phyloP scores from a whole-genome alignment of 202 grass and related monocot genomes.

The Schoenoplectus tabernaemontani region DNA sequence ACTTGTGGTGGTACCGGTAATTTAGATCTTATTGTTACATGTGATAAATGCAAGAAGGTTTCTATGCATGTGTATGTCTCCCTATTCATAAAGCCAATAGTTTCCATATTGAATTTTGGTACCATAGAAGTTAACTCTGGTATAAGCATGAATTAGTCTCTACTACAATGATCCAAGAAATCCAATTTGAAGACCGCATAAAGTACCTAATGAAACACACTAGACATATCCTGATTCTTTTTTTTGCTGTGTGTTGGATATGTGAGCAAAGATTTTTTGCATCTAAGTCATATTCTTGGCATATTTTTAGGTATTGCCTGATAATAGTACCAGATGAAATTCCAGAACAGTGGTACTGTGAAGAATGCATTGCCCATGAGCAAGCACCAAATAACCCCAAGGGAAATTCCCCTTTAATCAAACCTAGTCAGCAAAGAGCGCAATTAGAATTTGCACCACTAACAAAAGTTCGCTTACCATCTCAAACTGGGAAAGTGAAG shows the following conservation, averaged over 20 bases:
- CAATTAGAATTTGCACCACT: background rate
- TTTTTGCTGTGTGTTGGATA: background rate
- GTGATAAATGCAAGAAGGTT: background rate
- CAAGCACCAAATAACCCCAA: constrained; percentile 6
- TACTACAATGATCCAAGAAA: background rate
- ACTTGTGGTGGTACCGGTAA: background rate
- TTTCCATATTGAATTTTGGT: background rate
- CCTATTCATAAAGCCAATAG: background rate
- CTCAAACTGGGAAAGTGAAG: constrained; percentile 42
- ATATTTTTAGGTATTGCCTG: constrained; percentile 5
- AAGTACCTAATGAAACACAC: background rate
- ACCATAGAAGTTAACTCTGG: background rate
- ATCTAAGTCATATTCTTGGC: background rate
- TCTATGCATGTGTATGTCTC: background rate
- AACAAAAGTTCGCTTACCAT: background rate
- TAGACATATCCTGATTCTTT: background rate
- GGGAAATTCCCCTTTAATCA: background rate
- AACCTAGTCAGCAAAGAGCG: background rate
- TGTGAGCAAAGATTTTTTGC: background rate
- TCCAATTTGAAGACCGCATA: background rate
- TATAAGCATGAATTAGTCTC: background rate
- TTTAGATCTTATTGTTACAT: background rate
- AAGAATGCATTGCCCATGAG: constrained; percentile 9
- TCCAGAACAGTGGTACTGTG: background rate
- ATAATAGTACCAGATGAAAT: background rate